Conservation (phyloP, 139 green algal genomes). For the Tetraselmis striata region DNA sequence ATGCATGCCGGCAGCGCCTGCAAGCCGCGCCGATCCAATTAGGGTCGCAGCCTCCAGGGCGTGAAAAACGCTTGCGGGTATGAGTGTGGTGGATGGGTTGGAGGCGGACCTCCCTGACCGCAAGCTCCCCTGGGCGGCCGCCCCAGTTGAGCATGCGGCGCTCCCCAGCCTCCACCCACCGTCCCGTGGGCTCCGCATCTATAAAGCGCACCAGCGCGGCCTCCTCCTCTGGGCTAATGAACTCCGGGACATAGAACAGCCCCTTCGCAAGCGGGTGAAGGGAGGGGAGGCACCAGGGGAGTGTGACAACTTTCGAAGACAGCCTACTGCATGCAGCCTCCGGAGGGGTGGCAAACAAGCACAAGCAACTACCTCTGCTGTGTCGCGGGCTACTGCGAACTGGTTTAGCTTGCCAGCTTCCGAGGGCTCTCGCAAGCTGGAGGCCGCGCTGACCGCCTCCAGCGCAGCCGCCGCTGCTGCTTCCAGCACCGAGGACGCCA, state of each 20-base stretch:
- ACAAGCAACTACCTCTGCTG: too few species aligned
- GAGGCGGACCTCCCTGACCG: slow-evolving; percentile 7
- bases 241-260: slow-evolving; percentile 7
- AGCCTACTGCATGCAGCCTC: too few species aligned
- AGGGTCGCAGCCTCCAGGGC: too few species aligned
- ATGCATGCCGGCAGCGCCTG: slow-evolving; percentile 8
- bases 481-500: not conserved
- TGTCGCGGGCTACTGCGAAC: too few species aligned
- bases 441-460: not conserved
- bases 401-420: too few species aligned
- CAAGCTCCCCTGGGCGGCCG: slow-evolving; percentile 6
- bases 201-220: not conserved
- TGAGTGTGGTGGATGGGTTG: not conserved
- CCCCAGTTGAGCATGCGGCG: slow-evolving; percentile 21
- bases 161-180: slow-evolving; percentile 8
- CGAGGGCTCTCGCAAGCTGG: too few species aligned
- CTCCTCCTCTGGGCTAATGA: slow-evolving; percentile 14
- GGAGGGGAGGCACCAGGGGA: too few species aligned
- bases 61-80: too few species aligned
- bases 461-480: not conserved
- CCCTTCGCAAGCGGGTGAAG: too few species aligned
- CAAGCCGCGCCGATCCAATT: too few species aligned
- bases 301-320: too few species aligned
- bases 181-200: slow-evolving; percentile 3
- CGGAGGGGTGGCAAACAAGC: too few species aligned